These are phyloP conservation scores for Coniochaeta ligniaria DNA, from an alignment of 2,329 filamentous ascomycete species.

Conservation along the genomic window DNA sequence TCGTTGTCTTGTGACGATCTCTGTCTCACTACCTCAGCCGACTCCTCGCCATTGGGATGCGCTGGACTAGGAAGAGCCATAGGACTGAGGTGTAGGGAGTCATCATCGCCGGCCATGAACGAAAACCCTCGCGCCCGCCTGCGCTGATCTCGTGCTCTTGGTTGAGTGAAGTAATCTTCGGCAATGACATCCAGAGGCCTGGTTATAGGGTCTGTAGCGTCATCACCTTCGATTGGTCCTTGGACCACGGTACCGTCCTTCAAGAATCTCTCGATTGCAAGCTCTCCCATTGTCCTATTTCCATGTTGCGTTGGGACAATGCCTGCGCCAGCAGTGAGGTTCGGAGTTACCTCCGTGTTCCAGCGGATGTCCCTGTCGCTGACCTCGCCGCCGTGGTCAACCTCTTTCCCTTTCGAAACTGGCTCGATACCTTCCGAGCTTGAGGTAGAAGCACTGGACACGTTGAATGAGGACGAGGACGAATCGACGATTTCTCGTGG, in stretches of 20 bases:
- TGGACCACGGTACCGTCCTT: neutral
- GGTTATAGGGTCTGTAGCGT: too few relatives aligned
- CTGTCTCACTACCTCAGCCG: neutral
- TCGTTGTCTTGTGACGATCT: neutral
- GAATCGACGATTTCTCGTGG: neutral
- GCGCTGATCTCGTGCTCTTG: neutral
- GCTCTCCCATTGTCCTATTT: neutral
- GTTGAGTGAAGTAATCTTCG: neutral
- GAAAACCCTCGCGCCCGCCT: neutral
- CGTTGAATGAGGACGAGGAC: neutral
- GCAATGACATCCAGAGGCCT: neutral
- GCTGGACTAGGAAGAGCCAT: neutral
- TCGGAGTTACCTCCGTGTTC: neutral
- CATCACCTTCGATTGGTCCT: neutral
- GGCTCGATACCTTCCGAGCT: neutral
- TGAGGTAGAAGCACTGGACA: neutral
- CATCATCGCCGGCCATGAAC: neutral
- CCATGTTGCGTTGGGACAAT: neutral
- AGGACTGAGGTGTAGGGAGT: neutral
- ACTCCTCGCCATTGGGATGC: neutral
- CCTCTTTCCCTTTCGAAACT: neutral
- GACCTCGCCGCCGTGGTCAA: neutral
- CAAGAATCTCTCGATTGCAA: neutral
- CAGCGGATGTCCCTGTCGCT: neutral
- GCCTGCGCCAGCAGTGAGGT: neutral